Percentiles rank a stretch among this genome's conserved stretches.
Conservation (phyloP, 208 protist genomes). For the Angomonas ambiguus region DNA sequence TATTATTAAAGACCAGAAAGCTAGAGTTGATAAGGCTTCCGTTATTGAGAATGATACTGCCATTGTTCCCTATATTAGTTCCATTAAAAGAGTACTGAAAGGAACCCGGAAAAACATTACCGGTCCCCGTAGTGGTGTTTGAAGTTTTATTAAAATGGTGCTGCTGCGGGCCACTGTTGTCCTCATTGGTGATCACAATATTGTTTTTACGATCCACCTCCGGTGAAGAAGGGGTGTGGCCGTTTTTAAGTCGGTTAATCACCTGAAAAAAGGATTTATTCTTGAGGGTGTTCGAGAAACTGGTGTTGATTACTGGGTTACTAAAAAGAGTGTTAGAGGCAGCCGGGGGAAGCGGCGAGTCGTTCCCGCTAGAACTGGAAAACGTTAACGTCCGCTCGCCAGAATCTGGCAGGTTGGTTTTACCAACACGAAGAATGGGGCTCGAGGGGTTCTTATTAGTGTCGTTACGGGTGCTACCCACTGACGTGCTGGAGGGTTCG, state of each 20-base stretch:
- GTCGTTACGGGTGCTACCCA: too few relatives aligned
- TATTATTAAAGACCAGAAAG: background rate
- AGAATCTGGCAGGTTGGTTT: too few relatives aligned
- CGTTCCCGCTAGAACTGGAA: background rate
- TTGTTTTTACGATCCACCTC: slow-evolving; percentile 3
- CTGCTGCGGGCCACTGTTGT: background rate
- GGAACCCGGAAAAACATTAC: background rate
- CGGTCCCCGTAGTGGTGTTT: background rate
- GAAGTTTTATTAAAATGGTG: background rate
- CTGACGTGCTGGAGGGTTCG: too few relatives aligned
- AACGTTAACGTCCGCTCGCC: too few relatives aligned
- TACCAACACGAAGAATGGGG: too few relatives aligned
- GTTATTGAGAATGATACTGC: background rate
- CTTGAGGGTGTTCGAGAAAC: slow-evolving; percentile 13
- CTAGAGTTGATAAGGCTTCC: background rate
- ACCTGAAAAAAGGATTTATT: background rate
- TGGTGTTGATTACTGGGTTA: slow-evolving; percentile 11
- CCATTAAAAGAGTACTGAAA: too few relatives aligned
- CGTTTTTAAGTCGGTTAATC: background rate
- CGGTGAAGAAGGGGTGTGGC: background rate
- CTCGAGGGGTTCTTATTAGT: too few relatives aligned
- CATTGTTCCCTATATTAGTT: too few relatives aligned
- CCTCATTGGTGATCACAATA: background rate
- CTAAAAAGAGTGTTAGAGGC: background rate
- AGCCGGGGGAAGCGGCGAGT: background rate